phyloP scores from a whole-genome alignment of 2,329 filamentous ascomycete genomes.

The Nemania sp. region DNA sequence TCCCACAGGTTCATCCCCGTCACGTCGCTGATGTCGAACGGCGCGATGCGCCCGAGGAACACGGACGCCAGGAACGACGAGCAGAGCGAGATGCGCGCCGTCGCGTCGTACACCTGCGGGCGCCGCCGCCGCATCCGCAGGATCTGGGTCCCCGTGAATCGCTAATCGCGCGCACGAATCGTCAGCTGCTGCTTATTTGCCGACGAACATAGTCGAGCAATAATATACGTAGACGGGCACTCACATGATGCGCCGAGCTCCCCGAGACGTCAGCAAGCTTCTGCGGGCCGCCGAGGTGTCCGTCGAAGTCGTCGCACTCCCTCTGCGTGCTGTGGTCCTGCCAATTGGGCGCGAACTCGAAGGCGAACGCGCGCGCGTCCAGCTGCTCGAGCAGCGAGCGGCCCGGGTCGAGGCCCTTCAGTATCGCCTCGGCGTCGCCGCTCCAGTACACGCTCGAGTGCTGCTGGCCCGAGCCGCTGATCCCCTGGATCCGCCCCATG shows the following conservation, averaged over 20 bases:
- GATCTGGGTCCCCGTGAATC: constrained; percentile 98
- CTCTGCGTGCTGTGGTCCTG: constrained; percentile 93
- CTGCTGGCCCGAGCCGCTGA: constrained; percentile 94
- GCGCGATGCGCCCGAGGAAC: constrained; percentile 82
- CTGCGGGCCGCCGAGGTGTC: constrained; percentile 66
- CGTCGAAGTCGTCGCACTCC: constrained; percentile 89
- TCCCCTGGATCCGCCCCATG: constrained; percentile 74
- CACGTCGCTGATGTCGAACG: constrained; percentile 91
- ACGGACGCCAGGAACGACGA: constrained; percentile 94
- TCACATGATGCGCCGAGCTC: constrained; percentile 90
- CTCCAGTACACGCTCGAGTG: constrained; percentile 98
- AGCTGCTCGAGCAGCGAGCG: constrained; percentile 75
- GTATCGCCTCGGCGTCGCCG: constrained; percentile 65
- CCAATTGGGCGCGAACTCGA: constrained; percentile 93
- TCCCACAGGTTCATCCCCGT: constrained; percentile 98
- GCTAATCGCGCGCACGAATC: constrained; percentile 51
- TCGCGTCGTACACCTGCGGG: constrained; percentile 79
- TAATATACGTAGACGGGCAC: constrained; percentile 37
- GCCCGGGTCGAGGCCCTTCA: constrained; percentile 63
- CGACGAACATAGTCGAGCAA: background rate
- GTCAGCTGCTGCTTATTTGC: constrained; percentile 10
- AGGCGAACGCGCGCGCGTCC: constrained; percentile 69
- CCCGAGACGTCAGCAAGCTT: constrained; percentile 80
- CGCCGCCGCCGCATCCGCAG: constrained; percentile 81
- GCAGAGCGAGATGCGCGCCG: constrained; percentile 86